Base-by-base conservation (phyloP, 257 asterid genomes). In the Eucommia ulmoides region DNA sequence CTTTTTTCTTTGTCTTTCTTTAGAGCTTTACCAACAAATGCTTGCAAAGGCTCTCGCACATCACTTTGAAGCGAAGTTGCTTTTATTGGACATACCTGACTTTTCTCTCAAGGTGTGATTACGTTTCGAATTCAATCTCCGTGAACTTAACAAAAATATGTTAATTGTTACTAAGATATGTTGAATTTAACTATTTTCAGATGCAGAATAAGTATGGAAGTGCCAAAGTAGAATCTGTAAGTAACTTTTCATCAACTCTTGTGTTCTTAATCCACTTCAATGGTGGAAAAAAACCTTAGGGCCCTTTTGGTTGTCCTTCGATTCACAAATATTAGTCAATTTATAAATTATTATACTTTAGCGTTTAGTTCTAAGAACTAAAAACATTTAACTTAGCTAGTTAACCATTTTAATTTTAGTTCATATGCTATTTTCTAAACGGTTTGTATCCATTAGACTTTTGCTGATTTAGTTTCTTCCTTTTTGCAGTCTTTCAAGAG, bases 41-140 rank as follows among this genome's bases (percentile, higher is more conserved):
- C 95, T 91, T 51, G 89, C 99, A 24, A 75, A 70, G 67, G 92
- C 97, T 71, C 80, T 91, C 45, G 99, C 99, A 6, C 81, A 79
- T 66, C 69, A 75, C 52, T 91, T 71, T 42, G 80, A 72, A 41
- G 94, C 99, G 8, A 86, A 81, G 60, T 68, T 91, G 71, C 68
- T 91, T 12, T 38, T 86, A 61, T 61, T 91, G 65, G 99, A 91
- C 70, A 24, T 83, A 24, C 51, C 69, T 18, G 93, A 91, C 66
- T 91, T 91, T 62, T 81, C 94, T 7, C 69, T 77, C 5, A 91
- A 91, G 96, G 99, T 86, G n/a, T n/a, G n/a, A 41, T 23, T 23
- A 56, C 22, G 22, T 52, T 50, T 57, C 24, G 12, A 12, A 5
- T 7, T 41, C 33, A 19, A 54, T 46, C 38, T 63, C 51, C 56